A percentile compares a stretch with the other conserved stretches of the same genome.
Evolutionary conservation across 2,329 filamentous ascomycete species (phyloP).

Genomic region (Pseudopyricularia cyperi): DNA sequence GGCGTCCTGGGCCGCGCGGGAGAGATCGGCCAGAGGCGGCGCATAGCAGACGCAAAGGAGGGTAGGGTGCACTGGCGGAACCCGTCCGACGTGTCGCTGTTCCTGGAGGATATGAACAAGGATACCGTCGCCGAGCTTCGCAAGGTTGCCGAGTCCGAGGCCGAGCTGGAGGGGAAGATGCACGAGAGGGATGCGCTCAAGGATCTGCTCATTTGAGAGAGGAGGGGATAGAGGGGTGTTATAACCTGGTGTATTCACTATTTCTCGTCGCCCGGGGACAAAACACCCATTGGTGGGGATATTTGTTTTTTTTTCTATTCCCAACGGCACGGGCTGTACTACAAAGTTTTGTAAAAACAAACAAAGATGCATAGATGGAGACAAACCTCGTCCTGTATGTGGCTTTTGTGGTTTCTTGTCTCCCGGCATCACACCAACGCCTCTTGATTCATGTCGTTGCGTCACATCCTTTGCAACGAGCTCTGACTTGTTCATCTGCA

Average conservation of each 20-base stretch:
- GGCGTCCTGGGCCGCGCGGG: constrained; percentile 79
- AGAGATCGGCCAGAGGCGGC: constrained; percentile 57
- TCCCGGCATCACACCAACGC: no score
- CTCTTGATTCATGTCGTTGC: no score
- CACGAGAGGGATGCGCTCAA: not conserved
- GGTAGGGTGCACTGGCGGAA: constrained; percentile 54
- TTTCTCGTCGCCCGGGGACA: not conserved
- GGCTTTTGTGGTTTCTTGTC: no score
- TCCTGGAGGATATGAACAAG: constrained; percentile 17
- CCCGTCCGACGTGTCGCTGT: constrained; percentile 23
- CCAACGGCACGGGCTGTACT: not conserved
- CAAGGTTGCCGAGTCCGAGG: not conserved
- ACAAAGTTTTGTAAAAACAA: not conserved
- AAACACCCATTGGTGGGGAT: not conserved
- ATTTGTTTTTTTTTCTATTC: no score
- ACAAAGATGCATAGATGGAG: not conserved
- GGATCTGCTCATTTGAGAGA: not conserved
- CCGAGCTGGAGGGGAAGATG: not conserved
- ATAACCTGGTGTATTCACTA: no score
- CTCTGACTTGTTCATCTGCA: no score
- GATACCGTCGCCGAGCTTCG: not conserved
- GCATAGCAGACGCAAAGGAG: constrained; percentile 46
- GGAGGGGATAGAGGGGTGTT: no score
- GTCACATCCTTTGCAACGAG: no score
- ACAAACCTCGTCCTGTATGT: not conserved